These are phyloP conservation scores for Orbilia brochopaga DNA, from an alignment of 2,329 filamentous ascomycete genomes.

Conservation along the genomic window DNA sequence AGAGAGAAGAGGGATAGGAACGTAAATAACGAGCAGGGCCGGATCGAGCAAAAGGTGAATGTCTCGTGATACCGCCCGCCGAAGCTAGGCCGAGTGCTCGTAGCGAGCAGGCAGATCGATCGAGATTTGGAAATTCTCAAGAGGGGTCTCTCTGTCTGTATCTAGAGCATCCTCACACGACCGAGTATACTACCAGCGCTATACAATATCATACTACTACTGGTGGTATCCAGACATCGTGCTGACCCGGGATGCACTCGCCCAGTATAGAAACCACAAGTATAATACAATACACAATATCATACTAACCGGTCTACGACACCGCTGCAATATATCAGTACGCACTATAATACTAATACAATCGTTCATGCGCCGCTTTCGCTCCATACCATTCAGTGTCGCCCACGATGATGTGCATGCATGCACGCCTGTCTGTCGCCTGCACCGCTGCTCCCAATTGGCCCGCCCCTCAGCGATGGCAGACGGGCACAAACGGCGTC, in stretches of 20 bases:
- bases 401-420: conserved; percentile 50
- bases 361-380: not conserved
- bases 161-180: not conserved
- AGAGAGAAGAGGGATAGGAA: too few relatives aligned
- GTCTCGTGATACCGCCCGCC: conserved; percentile 23
- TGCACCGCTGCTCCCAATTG: conserved; percentile 5
- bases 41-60: conserved; percentile 20
- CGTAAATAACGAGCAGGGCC: conserved; percentile 1
- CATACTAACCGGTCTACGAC: too few relatives aligned
- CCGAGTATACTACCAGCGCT: too few relatives aligned
- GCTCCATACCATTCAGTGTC: conserved; percentile 32
- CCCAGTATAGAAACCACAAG: too few relatives aligned
- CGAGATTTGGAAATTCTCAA: not conserved
- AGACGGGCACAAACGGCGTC: conserved; percentile 21
- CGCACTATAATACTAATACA: not conserved
- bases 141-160: not conserved
- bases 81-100: not conserved
- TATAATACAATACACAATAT: not conserved
- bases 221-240: too few relatives aligned
- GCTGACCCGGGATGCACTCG: too few relatives aligned
- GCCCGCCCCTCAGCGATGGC: conserved; percentile 3
- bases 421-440: conserved; percentile 1
- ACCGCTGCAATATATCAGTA: too few relatives aligned
- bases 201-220: too few relatives aligned
- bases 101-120: conserved; percentile 4